Base-by-base conservation (phyloP, 768 basidiomycete genomes). In the Lactarius vividus region DNA sequence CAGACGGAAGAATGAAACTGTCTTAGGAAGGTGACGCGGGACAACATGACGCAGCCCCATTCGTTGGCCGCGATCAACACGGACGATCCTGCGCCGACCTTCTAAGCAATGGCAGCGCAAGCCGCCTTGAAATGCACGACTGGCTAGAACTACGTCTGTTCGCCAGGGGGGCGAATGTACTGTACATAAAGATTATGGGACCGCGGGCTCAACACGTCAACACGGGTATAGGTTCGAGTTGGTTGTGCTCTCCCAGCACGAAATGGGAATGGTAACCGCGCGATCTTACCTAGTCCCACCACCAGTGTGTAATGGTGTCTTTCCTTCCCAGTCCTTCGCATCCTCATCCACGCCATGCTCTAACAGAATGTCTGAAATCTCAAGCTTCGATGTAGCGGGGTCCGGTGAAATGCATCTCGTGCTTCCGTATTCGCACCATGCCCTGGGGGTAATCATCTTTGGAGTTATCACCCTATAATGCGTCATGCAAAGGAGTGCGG, bases 1-100 rank as follows among this genome's bases (percentile, higher is more conserved):
- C 23, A 72, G 71, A 63, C 72, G 60, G 35, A 73, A 61, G 64
- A 71, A 75, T 67, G 31, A 44, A 64, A 55, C 33, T 23, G 55
- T 52, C 40, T 61, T 8, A 59, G 29, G 4, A 54, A 15, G 18
- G 29, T 49, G 59, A 49, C 44, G 44, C 29, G 20, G 42, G 20
- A 29, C 40, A 59, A 44, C 23, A 42, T 55, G 37, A 39, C 9
- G 31, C 31, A 31, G n/a, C n/a, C n/a, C n/a, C n/a, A n/a, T n/a
- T n/a, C n/a, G n/a, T n/a, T n/a, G n/a, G n/a, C n/a, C n/a, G n/a
- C n/a, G n/a, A n/a, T n/a, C n/a, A n/a, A n/a, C n/a, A n/a, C n/a
- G n/a, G n/a, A n/a, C 40, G 40, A 40, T 2, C 16, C 33, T 3
- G 18, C 15, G 40, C 65, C 15, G 58, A 66, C n/a, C n/a, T n/a